These are phyloP conservation scores for Komagataea norvegica DNA, from an alignment of 1,139 yeast genomes.

Conservation along the genomic window DNA sequence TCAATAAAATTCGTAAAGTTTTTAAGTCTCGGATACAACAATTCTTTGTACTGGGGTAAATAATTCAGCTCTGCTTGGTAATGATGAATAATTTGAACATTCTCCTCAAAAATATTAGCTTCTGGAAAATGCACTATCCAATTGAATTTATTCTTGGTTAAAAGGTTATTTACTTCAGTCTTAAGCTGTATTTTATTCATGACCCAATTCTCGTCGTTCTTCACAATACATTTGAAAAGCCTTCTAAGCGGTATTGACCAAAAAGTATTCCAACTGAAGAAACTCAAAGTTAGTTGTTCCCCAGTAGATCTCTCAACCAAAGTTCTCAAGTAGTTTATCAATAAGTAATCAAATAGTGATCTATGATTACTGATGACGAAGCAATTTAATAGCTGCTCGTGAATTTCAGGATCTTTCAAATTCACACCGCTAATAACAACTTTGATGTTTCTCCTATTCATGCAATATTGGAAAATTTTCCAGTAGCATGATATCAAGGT, in stretches of 20 bases:
- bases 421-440: constrained; percentile 25
- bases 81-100: constrained; percentile 43
- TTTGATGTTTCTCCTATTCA: constrained; percentile 23
- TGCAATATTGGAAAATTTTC: constrained; percentile 20
- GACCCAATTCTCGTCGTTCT: constrained; percentile 64
- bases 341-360: constrained; percentile 28
- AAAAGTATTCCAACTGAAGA: constrained; percentile 56
- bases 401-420: constrained; percentile 17
- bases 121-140: constrained; percentile 71
- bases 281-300: constrained; percentile 30
- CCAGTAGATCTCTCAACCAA: constrained; percentile 20
- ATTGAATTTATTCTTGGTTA: constrained; percentile 13
- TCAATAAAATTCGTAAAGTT: constrained; percentile 41
- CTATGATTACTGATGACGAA: constrained; percentile 25
- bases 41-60: constrained; percentile 46
- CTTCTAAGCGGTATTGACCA: constrained; percentile 52
- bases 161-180: constrained; percentile 10
- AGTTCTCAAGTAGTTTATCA: constrained; percentile 26
- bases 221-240: constrained; percentile 39
- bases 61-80: constrained; percentile 47
- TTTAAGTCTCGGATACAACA: constrained; percentile 61
- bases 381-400: constrained; percentile 17
- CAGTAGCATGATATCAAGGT: constrained; percentile 16
- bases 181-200: constrained; percentile 32
- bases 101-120: constrained; percentile 57